Evolutionary conservation across 2,329 filamentous ascomycete genomes (phyloP).

Genomic region (Ascochyta fabae): DNA sequence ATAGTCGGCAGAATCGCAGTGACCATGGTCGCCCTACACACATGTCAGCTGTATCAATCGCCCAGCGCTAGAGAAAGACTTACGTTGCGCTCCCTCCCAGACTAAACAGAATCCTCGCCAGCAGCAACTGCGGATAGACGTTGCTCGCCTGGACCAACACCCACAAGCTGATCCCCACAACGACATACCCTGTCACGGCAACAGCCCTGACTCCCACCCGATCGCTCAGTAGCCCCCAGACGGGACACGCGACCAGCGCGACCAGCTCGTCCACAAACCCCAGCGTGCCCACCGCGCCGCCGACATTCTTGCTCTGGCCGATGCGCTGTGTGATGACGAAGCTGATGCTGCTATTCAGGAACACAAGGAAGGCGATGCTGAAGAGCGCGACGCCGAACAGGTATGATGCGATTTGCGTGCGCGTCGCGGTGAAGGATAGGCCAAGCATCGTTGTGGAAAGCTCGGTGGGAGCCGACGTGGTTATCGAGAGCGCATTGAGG

Average conservation of each 20-base stretch:
- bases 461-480: constrained; percentile 30
- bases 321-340: constrained; percentile 87
- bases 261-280: constrained; percentile 86
- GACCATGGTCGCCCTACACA: constrained; percentile 80
- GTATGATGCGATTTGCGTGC: constrained; percentile 69
- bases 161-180: constrained; percentile 79
- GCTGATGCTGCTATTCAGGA: constrained; percentile 82
- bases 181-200: constrained; percentile 75
- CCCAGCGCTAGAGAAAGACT: constrained; percentile 23
- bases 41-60: constrained; percentile 17
- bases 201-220: constrained; percentile 72
- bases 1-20: constrained; percentile 87
- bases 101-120: constrained; percentile 87
- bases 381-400: constrained; percentile 83
- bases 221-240: constrained; percentile 81
- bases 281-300: constrained; percentile 81
- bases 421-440: constrained; percentile 62
- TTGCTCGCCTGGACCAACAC: constrained; percentile 85
- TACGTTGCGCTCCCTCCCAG: constrained; percentile 87
- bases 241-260: constrained; percentile 78
- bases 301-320: constrained; percentile 73
- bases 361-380: constrained; percentile 88
- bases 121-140: constrained; percentile 85
- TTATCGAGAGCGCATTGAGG: constrained; percentile 20
- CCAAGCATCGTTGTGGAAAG: constrained; percentile 41